These are phyloP conservation scores for Monilinia polystroma DNA, from an alignment of 2,329 filamentous ascomycete genomes.

Conservation along the genomic window DNA sequence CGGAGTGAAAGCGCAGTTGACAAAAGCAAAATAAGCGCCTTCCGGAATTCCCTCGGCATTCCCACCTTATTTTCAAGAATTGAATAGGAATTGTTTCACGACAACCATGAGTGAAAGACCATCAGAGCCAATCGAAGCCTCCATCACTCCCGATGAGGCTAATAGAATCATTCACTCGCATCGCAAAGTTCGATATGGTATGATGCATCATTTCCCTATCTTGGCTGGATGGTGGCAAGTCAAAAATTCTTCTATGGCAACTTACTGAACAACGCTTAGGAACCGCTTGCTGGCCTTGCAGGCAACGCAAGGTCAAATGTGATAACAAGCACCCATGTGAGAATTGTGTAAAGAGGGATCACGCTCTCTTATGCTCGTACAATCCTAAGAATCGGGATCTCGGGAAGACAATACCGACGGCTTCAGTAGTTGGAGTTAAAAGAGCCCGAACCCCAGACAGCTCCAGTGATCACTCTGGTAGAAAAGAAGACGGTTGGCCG, in stretches of 20 bases:
- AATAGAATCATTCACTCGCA: conserved; percentile 68
- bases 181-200: conserved; percentile 67
- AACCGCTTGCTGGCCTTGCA: conserved; percentile 60
- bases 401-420: conserved; percentile 26
- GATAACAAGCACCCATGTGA: conserved; percentile 68
- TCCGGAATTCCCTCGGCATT: conserved; percentile 25
- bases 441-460: conserved; percentile 37
- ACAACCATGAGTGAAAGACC: conserved; percentile 31
- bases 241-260: conserved; percentile 3
- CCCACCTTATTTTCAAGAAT: conserved; percentile 2
- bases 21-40: conserved; percentile 16
- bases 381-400: conserved; percentile 54
- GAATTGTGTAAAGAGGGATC: conserved; percentile 66
- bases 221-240: conserved; percentile 16
- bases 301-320: conserved; percentile 67
- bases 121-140: conserved; percentile 29
- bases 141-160: conserved; percentile 55
- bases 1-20: background rate
- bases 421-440: conserved; percentile 32
- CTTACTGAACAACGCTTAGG: conserved; percentile 30
- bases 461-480: conserved; percentile 34
- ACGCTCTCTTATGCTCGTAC: conserved; percentile 64
- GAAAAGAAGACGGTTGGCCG: conserved; percentile 39
- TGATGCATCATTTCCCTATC: conserved; percentile 35
- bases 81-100: conserved; percentile 19